Percentiles rank a stretch among this genome's conserved stretches.
Conservation (phyloP, 805 yeast genomes). For the Clavispora phyllophila region DNA sequence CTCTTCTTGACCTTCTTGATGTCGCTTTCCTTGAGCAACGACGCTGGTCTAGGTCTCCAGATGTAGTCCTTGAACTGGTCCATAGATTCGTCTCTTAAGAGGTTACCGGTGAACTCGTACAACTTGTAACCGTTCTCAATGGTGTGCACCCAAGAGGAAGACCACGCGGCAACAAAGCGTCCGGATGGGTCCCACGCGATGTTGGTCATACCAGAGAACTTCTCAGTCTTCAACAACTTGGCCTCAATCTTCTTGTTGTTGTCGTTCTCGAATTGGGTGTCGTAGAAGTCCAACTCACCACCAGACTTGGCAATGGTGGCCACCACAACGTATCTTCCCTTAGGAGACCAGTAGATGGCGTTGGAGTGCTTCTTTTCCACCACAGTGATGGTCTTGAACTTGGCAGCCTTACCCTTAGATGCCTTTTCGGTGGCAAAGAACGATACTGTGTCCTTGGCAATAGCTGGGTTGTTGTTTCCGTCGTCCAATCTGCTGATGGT, state of each 20-base stretch:
- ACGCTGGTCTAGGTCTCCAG: slow-evolving; percentile 97
- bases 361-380: slow-evolving; percentile 63
- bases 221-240: slow-evolving; percentile 57
- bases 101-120: slow-evolving; percentile 76
- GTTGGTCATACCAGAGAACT: slow-evolving; percentile 74
- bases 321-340: slow-evolving; percentile 75
- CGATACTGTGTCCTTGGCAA: slow-evolving; percentile 59
- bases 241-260: slow-evolving; percentile 41
- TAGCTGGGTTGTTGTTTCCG: slow-evolving; percentile 56
- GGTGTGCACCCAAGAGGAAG: slow-evolving; percentile 78
- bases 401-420: slow-evolving; percentile 43
- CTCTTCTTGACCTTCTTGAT: slow-evolving; percentile 87
- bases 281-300: slow-evolving; percentile 81
- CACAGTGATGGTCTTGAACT: slow-evolving; percentile 57
- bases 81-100: slow-evolving; percentile 67
- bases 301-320: slow-evolving; percentile 44
- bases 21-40: slow-evolving; percentile 69
- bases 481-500: slow-evolving; percentile 62
- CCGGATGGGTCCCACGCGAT: slow-evolving; percentile 96
- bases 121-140: slow-evolving; percentile 88
- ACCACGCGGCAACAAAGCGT: slow-evolving; percentile 82
- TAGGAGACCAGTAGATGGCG: slow-evolving; percentile 83
- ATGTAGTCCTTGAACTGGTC: slow-evolving; percentile 83
- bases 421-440: slow-evolving; percentile 76
- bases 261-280: slow-evolving; percentile 77